A percentile compares a stretch with the other conserved stretches of the same genome.
Conservation (phyloP, 2,329 filamentous ascomycete species). For the Ampelomyces quisqualis region DNA sequence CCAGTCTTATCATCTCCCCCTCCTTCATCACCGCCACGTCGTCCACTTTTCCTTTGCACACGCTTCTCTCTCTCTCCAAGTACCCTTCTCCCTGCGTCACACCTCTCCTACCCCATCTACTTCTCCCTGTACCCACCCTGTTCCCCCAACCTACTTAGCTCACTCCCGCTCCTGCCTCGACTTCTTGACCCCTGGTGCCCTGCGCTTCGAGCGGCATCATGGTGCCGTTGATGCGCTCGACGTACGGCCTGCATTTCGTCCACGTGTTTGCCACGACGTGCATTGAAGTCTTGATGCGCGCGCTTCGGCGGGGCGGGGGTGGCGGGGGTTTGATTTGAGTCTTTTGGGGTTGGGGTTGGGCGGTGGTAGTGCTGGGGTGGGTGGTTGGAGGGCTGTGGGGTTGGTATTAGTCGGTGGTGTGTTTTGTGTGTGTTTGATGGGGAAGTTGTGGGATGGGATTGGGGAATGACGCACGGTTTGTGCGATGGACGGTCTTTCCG, state of each 20-base stretch:
- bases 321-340: too few species aligned
- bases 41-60: too few species aligned
- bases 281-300: conserved; percentile 5
- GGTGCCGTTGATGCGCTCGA: conserved; percentile 16
- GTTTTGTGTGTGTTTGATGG: too few species aligned
- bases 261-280: conserved; percentile 12
- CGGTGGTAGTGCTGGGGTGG: neutral
- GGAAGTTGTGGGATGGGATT: too few species aligned
- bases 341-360: neutral
- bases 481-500: too few species aligned
- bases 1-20: too few species aligned
- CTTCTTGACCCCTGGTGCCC: conserved; percentile 1
- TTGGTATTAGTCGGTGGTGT: too few species aligned
- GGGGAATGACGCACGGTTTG: too few species aligned
- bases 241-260: conserved; percentile 12
- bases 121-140: neutral
- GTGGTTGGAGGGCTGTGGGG: neutral
- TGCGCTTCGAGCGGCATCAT: conserved; percentile 8
- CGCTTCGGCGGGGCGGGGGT: conserved; percentile 1
- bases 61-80: too few species aligned
- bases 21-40: too few species aligned
- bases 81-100: too few species aligned
- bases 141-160: neutral
- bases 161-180: neutral
- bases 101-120: too few species aligned